Conservation (phyloP, 495 filamentous ascomycete species). For the Neurospora pannonica region DNA sequence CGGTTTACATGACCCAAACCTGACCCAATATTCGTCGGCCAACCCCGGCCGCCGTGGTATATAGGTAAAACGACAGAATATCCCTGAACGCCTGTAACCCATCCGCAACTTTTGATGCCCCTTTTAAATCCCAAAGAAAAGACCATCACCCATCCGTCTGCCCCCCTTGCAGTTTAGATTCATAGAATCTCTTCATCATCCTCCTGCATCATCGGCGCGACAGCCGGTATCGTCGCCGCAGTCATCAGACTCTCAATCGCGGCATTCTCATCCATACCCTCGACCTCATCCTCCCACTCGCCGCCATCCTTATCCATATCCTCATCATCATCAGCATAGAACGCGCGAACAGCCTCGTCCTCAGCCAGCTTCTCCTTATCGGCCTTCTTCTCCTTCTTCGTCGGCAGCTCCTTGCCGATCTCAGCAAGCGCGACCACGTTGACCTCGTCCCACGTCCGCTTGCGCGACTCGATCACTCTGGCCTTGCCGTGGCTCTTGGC, state of each 20-base stretch:
- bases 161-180: not conserved
- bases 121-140: not conserved
- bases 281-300: not conserved
- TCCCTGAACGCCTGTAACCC: not conserved
- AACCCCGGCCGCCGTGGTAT: not conserved
- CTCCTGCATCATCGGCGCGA: not conserved
- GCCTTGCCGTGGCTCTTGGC: constrained; percentile 53
- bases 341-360: constrained; percentile 14
- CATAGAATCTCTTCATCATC: constrained; percentile 19
- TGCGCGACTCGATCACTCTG: constrained; percentile 47
- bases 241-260: not conserved
- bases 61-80: not conserved
- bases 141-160: not conserved
- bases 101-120: not conserved
- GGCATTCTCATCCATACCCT: constrained; percentile 3
- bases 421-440: constrained; percentile 31
- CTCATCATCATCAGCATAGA: constrained; percentile 17
- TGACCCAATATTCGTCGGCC: not conserved
- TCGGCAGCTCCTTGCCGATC: constrained; percentile 1
- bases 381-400: constrained; percentile 8
- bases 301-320: constrained; percentile 15
- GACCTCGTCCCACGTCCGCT: constrained; percentile 50
- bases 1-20: not conserved
- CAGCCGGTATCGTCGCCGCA: not conserved
- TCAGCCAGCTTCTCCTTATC: constrained; percentile 2